These are phyloP conservation scores for Ophiocordyceps australis DNA, from an alignment of 2,329 filamentous ascomycete genomes.

Conservation along the genomic window DNA sequence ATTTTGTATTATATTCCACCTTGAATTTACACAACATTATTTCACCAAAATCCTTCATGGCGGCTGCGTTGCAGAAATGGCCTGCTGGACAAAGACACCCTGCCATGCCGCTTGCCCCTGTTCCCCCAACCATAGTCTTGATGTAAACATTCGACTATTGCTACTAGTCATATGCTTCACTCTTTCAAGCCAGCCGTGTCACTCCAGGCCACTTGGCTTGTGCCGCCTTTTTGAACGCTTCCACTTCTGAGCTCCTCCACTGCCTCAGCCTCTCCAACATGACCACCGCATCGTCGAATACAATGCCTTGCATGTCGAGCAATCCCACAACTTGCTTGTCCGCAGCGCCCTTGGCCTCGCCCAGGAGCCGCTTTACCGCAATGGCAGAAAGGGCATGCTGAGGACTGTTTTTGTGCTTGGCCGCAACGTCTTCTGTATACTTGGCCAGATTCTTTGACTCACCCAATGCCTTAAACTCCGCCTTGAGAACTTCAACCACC, in stretches of 20 bases:
- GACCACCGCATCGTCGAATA: constrained; percentile 35
- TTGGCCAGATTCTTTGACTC: constrained; percentile 38
- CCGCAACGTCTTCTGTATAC: constrained; percentile 48
- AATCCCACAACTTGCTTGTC: constrained; percentile 46
- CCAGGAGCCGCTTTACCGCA: constrained; percentile 38
- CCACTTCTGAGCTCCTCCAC: constrained; percentile 30
- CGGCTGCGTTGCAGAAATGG: no score
- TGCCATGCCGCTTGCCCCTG: no score
- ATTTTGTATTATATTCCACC: no score
- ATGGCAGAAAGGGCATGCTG: constrained; percentile 46
- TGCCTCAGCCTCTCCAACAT: constrained; percentile 21
- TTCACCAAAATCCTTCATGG: no score
- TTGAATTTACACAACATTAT: no score
- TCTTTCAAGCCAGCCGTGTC: constrained; percentile 20
- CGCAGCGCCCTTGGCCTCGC: constrained; percentile 33
- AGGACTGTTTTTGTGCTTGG: constrained; percentile 42
- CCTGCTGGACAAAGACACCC: no score
- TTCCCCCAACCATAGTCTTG: no score
- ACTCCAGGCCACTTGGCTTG: constrained; percentile 30
- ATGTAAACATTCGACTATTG: no score
- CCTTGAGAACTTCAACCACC: constrained; percentile 49
- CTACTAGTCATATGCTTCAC: no score
- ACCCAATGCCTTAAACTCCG: constrained; percentile 45
- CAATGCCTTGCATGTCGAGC: constrained; percentile 29
- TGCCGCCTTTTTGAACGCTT: constrained; percentile 28